Evolutionary conservation across 371 early-diverging fungal genomes (phyloP).

Genomic region (Lichtheimia ornata): DNA sequence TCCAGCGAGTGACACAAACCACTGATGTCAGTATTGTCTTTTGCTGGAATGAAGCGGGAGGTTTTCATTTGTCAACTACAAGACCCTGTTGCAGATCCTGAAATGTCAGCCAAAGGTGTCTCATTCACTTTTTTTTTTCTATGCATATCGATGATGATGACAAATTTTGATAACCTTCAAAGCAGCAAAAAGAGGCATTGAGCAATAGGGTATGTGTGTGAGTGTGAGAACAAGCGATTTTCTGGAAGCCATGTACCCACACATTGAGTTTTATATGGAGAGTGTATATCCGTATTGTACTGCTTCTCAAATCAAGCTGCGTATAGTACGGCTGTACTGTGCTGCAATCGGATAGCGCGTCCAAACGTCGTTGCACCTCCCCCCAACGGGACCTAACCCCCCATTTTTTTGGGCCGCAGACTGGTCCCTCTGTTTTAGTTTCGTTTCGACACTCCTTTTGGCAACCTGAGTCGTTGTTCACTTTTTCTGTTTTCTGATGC

Average conservation of each 20-base stretch:
- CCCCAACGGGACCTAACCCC: not conserved
- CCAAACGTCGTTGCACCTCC: not conserved
- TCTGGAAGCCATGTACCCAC: not conserved
- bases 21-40: constrained; percentile 14
- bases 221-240: no score
- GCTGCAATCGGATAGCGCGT: constrained; percentile 2
- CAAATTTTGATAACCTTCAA: no score
- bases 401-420: no score
- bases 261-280: constrained; percentile 2
- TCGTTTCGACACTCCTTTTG: constrained; percentile 4
- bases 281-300: constrained; percentile 21
- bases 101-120: no score
- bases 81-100: no score
- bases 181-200: no score
- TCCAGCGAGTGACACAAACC: constrained; percentile 7
- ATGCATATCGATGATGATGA: no score
- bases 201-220: no score
- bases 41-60: constrained; percentile 10
- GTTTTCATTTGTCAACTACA: not conserved
- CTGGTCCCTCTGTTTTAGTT: constrained; percentile 5
- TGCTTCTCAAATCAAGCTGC: constrained; percentile 15
- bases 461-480: not conserved
- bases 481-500: no score
- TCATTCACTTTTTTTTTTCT: no score
- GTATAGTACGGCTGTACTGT: constrained; percentile 13